Base-by-base conservation (phyloP, 1,139 yeast species). In the Geotrichum cucujoidarum region DNA sequence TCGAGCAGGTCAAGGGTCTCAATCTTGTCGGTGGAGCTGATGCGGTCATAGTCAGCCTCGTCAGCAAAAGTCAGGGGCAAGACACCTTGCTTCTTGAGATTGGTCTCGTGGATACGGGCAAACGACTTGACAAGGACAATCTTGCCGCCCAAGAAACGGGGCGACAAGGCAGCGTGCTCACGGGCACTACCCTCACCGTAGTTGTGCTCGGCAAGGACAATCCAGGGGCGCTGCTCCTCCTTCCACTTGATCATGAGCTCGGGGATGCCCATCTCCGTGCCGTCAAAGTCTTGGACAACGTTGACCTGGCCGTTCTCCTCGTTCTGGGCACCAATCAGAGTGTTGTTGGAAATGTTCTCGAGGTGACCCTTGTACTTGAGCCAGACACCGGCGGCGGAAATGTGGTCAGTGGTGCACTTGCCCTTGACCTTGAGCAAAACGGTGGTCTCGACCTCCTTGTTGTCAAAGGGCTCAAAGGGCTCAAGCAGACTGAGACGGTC, bases 381-480 rank as follows among this genome's bases (percentile, higher is more conserved):
- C 98, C 98, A 92, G n/a, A 83, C 94, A 64, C 98, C 98, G 32
- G 98, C 98, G 37, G 97, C 97, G 24, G 97, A 89, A 59, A 92
- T 92, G 65, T 92, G 98, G 69, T 92, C 98, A 36, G 98, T 92
- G 40, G 98, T 92, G 75, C 97, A 90, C 71, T 92, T 92, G 55
- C 98, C 98, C 71, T 88, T 90, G 46, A 90, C 97, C 71, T 90
- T 92, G 62, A 92, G 70, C 52, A 90, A 71, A 1, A 92, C 87
- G 47, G 79, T 79, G 35, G 90, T 78, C 54, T 77, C 73, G 56
- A 90, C 69, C 67, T 92, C 98, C 65, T 86, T 69, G 50, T 95
- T 94, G 53, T 80, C 72, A 89, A 95, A 92, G 24, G 95, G 78
- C 41, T 75, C 69, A 65, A 94, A 92, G 25, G 98, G 97, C 50